Conservation (phyloP, 1,284 basidiomycete species). For the Cutaneotrichosporon sp. region DNA sequence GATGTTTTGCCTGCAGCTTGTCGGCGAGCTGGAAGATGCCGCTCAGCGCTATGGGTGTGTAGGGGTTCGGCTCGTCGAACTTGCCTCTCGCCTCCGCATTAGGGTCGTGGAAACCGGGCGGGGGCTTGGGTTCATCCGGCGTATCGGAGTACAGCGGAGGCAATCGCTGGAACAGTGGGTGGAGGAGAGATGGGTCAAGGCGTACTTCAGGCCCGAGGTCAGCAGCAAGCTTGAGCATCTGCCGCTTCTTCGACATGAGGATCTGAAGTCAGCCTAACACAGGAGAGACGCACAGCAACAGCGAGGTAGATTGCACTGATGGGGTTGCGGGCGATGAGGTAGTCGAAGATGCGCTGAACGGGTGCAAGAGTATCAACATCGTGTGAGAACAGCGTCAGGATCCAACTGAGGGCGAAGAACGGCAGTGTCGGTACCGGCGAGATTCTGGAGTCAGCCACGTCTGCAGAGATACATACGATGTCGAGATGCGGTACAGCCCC, state of each 20-base stretch:
- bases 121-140: slow-evolving; percentile 26
- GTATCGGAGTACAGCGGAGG: slow-evolving; percentile 61
- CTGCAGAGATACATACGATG: slow-evolving; percentile 53
- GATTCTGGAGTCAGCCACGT: slow-evolving; percentile 27
- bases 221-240: slow-evolving; percentile 41
- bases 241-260: slow-evolving; percentile 49
- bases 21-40: slow-evolving; percentile 46
- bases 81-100: neutral
- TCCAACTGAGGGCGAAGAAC: slow-evolving; percentile 78
- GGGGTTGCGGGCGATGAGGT: slow-evolving; percentile 76
- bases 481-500: slow-evolving; percentile 61
- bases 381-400: slow-evolving; percentile 87
- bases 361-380: slow-evolving; percentile 79
- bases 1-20: slow-evolving; percentile 40
- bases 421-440: slow-evolving; percentile 45
- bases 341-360: slow-evolving; percentile 86
- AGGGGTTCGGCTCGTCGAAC: slow-evolving; percentile 38
- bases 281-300: slow-evolving; percentile 63
- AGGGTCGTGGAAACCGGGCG: neutral
- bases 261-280: slow-evolving; percentile 34
- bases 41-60: slow-evolving; percentile 43
- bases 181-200: slow-evolving; percentile 57
- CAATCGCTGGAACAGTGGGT: slow-evolving; percentile 70
- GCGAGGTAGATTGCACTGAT: slow-evolving; percentile 76
- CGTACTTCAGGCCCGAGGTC: slow-evolving; percentile 39